Percentiles rank a stretch among this genome's conserved stretches.
phyloP scores from a whole-genome alignment of 2,329 filamentous ascomycete genomes.

The Penicillium expansum region DNA sequence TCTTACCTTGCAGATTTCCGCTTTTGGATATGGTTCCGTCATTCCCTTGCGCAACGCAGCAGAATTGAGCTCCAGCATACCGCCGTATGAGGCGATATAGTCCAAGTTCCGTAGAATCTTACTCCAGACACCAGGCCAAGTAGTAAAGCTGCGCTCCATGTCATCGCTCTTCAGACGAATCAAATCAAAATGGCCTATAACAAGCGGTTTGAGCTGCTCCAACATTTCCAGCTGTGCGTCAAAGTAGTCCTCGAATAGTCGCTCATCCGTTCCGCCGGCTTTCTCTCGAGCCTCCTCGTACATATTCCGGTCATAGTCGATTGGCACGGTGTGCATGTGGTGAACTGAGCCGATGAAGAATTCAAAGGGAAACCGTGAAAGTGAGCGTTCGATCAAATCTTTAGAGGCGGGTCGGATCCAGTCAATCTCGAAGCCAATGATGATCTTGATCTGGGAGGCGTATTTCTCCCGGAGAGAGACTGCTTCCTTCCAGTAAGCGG shows the following conservation, averaged over 20 bases:
- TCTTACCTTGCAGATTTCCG: constrained; percentile 68
- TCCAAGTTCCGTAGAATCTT: constrained; percentile 71
- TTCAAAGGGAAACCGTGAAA: constrained; percentile 66
- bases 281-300: constrained; percentile 63
- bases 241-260: constrained; percentile 80
- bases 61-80: constrained; percentile 85
- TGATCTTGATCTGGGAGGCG: constrained; percentile 66
- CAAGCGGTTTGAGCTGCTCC: constrained; percentile 62
- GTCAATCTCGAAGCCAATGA: constrained; percentile 90
- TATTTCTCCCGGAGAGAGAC: constrained; percentile 69
- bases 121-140: constrained; percentile 67
- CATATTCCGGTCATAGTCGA: constrained; percentile 73
- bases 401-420: constrained; percentile 75
- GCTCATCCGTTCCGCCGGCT: constrained; percentile 64
- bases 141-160: constrained; percentile 59
- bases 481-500: constrained; percentile 73
- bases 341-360: constrained; percentile 93
- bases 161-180: constrained; percentile 75
- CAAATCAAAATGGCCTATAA: constrained; percentile 94
- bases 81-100: constrained; percentile 69
- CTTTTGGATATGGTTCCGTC: constrained; percentile 81
- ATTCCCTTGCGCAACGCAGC: constrained; percentile 85
- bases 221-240: constrained; percentile 86
- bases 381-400: constrained; percentile 57
- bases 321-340: constrained; percentile 80